Base-by-base conservation (phyloP, 2,329 filamentous ascomycete genomes). In the Periconia sp. region DNA sequence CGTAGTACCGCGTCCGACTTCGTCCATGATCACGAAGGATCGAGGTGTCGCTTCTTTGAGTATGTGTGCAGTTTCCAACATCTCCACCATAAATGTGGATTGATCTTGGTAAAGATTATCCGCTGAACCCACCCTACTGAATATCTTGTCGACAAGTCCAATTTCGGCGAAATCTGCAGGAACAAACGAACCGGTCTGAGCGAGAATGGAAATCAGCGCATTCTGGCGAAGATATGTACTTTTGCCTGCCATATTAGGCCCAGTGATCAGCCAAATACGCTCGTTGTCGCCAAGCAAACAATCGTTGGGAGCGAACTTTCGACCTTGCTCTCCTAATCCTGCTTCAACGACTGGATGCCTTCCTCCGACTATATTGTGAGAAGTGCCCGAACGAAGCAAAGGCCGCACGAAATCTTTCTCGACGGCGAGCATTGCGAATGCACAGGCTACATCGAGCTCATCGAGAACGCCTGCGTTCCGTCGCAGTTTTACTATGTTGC, bases 51-150 rank as follows among this genome's bases (percentile, higher is more conserved):
- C 92, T 54, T 88, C 80, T 48, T 87, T 88, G 38, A 99, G 79
- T 39, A 99, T 99, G 18, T 87, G 81, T 2, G 92, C 92, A 15
- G 94, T 96, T 72, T 99, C 94, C 2, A 96, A 80, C 94, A 99
- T 99, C 73, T 99, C 94, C 1, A 97, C 90, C 94, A 99, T 97
- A 71, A 99, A 99, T 0, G 95, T 99, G 39, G 90, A 96, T 70
- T 97, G 92, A 73, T 96, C 88, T 36, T 85, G 83, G 73, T 88
- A 96, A n/a, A 99, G 78, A 66, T 96, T 92, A 69, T 99, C 95
- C 2, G 92, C 94, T 1, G 91, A 95, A 2, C 94, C 94, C 18
- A 65, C 75, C 3, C 94, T 88, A 64, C 87, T 94, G 75, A 95
- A 97, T 40, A 99, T 87, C 60, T 92, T 90, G 72, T 99, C 94